phyloP scores from a whole-genome alignment of 495 filamentous ascomycete genomes.

The Beverwykella pulmonaria region DNA sequence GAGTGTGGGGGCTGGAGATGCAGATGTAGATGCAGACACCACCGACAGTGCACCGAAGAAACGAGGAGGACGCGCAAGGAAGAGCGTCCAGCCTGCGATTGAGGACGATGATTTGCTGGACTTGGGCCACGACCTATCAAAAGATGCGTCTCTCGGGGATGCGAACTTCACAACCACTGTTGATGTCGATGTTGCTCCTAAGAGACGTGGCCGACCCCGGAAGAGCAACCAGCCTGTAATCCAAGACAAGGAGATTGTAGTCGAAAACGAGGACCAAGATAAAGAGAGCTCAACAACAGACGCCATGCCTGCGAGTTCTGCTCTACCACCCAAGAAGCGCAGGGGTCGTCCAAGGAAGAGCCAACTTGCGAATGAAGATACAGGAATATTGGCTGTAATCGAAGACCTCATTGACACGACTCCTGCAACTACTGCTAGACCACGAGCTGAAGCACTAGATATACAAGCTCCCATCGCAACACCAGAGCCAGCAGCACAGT shows the following conservation, averaged over 20 bases:
- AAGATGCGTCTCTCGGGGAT: background rate
- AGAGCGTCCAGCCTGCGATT: slow-evolving; percentile 26
- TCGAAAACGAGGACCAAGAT: background rate
- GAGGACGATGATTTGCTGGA: slow-evolving; percentile 7
- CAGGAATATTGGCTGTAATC: background rate
- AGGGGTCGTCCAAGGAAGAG: slow-evolving; percentile 39
- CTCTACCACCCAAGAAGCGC: slow-evolving; percentile 33
- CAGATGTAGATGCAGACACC: background rate
- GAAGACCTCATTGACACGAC: background rate
- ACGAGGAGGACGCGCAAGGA: slow-evolving; percentile 32
- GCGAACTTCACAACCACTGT: background rate
- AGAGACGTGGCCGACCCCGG: background rate
- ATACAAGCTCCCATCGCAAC: background rate
- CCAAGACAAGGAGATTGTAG: background rate
- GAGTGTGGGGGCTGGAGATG: slow-evolving; percentile 7
- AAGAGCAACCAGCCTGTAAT: background rate
- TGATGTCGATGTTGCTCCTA: background rate
- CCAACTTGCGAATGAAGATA: slow-evolving; percentile 16
- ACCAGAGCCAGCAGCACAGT: background rate
- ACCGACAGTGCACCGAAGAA: slow-evolving; percentile 33
- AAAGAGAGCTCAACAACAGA: background rate
- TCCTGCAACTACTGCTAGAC: background rate
- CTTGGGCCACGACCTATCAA: background rate
- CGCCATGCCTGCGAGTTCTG: too few species aligned
- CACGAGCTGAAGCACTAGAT: background rate